Evolutionary conservation across 2,329 filamentous ascomycete genomes (phyloP).

Genomic region (Fusarium tuaranense): DNA sequence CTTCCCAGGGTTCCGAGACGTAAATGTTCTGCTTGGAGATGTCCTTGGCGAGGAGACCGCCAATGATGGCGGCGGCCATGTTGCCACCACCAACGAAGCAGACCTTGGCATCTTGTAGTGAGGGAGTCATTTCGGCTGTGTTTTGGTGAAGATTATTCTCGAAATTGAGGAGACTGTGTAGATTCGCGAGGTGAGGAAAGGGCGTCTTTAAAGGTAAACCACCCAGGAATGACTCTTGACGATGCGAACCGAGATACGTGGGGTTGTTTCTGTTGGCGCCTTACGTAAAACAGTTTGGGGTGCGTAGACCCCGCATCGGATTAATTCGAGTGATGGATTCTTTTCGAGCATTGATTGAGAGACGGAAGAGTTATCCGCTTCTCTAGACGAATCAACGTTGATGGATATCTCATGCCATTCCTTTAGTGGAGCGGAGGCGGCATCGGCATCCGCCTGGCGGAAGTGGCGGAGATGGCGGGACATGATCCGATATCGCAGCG

Average conservation of each 20-base stretch:
- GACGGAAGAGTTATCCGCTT: neutral
- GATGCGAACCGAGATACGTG: slow-evolving; percentile 20
- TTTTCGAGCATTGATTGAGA: neutral
- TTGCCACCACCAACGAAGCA: slow-evolving; percentile 61
- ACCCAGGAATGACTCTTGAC: neutral
- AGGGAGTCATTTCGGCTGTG: slow-evolving; percentile 39
- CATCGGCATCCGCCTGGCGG: neutral
- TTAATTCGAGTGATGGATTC: neutral
- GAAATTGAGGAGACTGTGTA: neutral
- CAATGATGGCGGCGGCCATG: slow-evolving; percentile 65
- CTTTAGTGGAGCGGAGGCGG: neutral
- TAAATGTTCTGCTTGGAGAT: slow-evolving; percentile 58
- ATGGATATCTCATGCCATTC: neutral
- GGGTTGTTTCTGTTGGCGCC: slow-evolving; percentile 6
- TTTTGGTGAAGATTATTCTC: neutral
- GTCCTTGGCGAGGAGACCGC: slow-evolving; percentile 58
- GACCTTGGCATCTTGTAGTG: slow-evolving; percentile 49
- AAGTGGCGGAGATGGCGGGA: neutral
- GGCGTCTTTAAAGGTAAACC: neutral
- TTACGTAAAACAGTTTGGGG: slow-evolving; percentile 33
- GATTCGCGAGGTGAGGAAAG: neutral
- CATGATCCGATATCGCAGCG: neutral
- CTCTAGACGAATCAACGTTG: neutral
- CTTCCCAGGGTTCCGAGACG: slow-evolving; percentile 65
- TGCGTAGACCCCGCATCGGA: slow-evolving; percentile 24